Conservation (phyloP, 2,329 filamentous ascomycete genomes). For the Colletotrichum lentis region DNA sequence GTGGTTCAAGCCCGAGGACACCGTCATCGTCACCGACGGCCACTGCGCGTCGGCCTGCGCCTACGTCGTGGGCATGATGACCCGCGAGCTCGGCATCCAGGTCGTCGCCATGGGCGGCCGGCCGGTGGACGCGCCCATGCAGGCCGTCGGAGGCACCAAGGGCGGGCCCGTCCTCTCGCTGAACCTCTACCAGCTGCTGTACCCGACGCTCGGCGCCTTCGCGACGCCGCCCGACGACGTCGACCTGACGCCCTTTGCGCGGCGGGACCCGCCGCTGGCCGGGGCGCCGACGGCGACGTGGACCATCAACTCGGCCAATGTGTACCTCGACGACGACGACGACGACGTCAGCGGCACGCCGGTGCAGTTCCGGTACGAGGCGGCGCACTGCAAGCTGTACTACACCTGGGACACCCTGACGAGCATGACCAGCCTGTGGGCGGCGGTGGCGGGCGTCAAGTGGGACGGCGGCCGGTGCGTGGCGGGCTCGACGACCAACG, state of each 20-base stretch:
- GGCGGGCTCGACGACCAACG: conserved; percentile 33
- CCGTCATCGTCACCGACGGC: conserved; percentile 41
- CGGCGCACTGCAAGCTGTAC: conserved; percentile 68
- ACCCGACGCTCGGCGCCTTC: neutral
- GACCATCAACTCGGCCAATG: conserved; percentile 39
- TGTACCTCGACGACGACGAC: conserved; percentile 39
- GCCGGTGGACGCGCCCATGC: conserved; percentile 62
- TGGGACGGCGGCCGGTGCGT: conserved; percentile 36
- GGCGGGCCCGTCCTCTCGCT: conserved; percentile 54
- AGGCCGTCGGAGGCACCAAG: conserved; percentile 72
- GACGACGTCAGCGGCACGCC: conserved; percentile 48
- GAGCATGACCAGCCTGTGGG: conserved; percentile 63
- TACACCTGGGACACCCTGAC: conserved; percentile 63
- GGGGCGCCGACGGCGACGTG: conserved; percentile 5
- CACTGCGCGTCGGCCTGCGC: conserved; percentile 41
- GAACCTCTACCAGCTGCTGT: conserved; percentile 8
- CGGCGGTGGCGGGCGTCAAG: conserved; percentile 48
- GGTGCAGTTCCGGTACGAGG: conserved; percentile 68
- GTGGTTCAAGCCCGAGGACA: conserved; percentile 47
- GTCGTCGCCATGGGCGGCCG: conserved; percentile 68
- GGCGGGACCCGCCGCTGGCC: conserved; percentile 18
- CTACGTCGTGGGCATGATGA: conserved; percentile 53
- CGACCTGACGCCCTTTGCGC: conserved; percentile 27
- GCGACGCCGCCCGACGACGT: conserved; percentile 14
- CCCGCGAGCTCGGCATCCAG: conserved; percentile 59